Percentiles rank a stretch among this genome's conserved stretches.
phyloP scores from a whole-genome alignment of 148 eudicot species.

The Camellia japonica region DNA sequence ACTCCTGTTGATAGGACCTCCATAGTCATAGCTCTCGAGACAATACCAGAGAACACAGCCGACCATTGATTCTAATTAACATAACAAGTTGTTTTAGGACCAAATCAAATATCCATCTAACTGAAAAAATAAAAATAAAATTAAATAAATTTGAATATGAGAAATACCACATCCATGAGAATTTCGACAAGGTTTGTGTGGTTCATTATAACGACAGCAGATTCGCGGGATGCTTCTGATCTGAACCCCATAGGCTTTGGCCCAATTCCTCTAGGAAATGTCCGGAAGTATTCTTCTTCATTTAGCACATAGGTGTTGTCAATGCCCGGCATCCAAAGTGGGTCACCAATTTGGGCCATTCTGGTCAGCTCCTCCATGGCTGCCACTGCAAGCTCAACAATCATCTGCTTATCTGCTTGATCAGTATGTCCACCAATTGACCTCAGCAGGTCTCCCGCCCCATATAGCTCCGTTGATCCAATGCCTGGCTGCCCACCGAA shows the following conservation, averaged over 20 bases:
- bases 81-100: not conserved
- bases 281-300: slow-evolving; percentile 41
- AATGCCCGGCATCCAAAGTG: slow-evolving; percentile 34
- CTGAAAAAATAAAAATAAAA: not conserved
- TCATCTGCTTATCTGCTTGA: slow-evolving; percentile 20
- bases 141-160: not conserved
- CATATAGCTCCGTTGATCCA: slow-evolving; percentile 20
- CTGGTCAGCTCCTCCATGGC: slow-evolving; percentile 48
- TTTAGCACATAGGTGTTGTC: slow-evolving; percentile 19
- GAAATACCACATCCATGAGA: slow-evolving; percentile 54
- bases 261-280: slow-evolving; percentile 35
- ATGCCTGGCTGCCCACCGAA: slow-evolving; percentile 7
- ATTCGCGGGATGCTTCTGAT: slow-evolving; percentile 39
- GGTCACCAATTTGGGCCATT: slow-evolving; percentile 36
- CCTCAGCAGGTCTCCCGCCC: slow-evolving; percentile 25
- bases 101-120: not conserved
- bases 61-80: slow-evolving; percentile 39
- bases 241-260: slow-evolving; percentile 28
- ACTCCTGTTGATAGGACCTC: slow-evolving; percentile 48
- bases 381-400: slow-evolving; percentile 40
- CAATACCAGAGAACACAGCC: slow-evolving; percentile 41
- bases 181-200: slow-evolving; percentile 37
- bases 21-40: slow-evolving; percentile 35
- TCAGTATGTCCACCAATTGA: slow-evolving; percentile 31
- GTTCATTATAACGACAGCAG: slow-evolving; percentile 38